A percentile compares a stretch with the other conserved stretches of the same genome.
Evolutionary conservation across 306 rosid species (phyloP).

Genomic region (Casuarina glauca): DNA sequence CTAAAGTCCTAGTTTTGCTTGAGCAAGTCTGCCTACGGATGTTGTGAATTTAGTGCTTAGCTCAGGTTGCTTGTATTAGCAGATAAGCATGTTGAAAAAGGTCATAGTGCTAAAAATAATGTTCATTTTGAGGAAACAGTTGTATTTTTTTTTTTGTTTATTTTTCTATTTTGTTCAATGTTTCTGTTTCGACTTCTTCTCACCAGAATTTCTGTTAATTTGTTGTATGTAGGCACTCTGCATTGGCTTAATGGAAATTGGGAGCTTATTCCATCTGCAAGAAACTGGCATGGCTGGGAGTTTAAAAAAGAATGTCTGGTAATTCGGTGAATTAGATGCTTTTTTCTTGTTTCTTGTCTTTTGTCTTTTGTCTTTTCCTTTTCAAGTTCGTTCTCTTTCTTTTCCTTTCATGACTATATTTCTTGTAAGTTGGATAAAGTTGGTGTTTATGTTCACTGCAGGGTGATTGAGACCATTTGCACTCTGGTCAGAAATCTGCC

Average conservation of each 20-base stretch:
- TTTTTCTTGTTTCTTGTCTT: conserved; percentile 1
- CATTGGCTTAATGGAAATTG: conserved; percentile 57
- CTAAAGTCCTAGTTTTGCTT: conserved; percentile 19
- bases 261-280: conserved; percentile 46
- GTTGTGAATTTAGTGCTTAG: conserved; percentile 11
- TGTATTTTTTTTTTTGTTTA: not conserved
- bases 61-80: conserved; percentile 21
- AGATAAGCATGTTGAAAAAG: conserved; percentile 15
- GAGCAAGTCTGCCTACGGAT: conserved; percentile 18
- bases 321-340: conserved; percentile 29
- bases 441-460: conserved; percentile 35
- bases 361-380: conserved; percentile 18
- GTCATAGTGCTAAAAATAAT: conserved; percentile 12
- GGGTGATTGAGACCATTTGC: conserved; percentile 85
- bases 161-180: conserved; percentile 14
- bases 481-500: conserved; percentile 61
- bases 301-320: conserved; percentile 67
- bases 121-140: not conserved
- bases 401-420: conserved; percentile 6
- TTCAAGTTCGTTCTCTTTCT: conserved; percentile 7
- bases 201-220: conserved; percentile 19
- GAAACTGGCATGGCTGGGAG: conserved; percentile 44
- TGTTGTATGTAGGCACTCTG: conserved; percentile 63
- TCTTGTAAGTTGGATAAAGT: conserved; percentile 16
- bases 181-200: not conserved